phyloP scores from a whole-genome alignment of 116 monocot genomes.

The Iris pallida region DNA sequence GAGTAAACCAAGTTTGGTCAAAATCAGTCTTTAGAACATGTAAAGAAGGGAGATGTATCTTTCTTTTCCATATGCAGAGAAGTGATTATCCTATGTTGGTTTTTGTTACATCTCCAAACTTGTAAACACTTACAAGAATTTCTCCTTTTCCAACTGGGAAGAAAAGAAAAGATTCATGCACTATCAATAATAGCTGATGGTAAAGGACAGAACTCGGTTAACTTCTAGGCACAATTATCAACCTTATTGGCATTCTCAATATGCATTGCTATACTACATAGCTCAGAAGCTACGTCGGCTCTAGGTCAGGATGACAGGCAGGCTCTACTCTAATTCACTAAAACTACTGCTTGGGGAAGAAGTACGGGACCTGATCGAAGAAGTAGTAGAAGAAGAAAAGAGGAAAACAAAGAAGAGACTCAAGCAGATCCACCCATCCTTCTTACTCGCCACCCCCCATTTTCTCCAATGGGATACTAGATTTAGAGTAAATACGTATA shows the following conservation, averaged over 20 bases:
- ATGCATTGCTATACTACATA: constrained; percentile 68
- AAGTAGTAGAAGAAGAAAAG: constrained; percentile 58
- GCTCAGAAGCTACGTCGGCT: constrained; percentile 45
- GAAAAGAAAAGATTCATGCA: constrained; percentile 61
- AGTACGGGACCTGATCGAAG: constrained; percentile 50
- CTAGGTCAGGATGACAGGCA: constrained; percentile 32
- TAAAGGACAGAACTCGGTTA: constrained; percentile 54
- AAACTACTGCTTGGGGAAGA: constrained; percentile 69
- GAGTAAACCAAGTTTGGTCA: too few species aligned
- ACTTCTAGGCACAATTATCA: constrained; percentile 78
- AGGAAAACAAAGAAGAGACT: constrained; percentile 33
- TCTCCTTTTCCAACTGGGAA: constrained; percentile 37
- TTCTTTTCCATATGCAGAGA: too few species aligned
- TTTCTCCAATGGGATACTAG: constrained; percentile 78
- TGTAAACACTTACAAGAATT: too few species aligned
- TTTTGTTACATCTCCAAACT: too few species aligned
- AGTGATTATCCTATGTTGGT: too few species aligned
- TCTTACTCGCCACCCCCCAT: constrained; percentile 48
- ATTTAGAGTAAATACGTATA: constrained; percentile 24
- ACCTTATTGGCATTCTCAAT: constrained; percentile 76
- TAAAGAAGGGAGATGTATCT: too few species aligned
- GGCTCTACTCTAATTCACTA: constrained; percentile 53
- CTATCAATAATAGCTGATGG: constrained; percentile 44
- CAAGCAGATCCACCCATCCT: constrained; percentile 24
- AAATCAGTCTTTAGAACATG: too few species aligned